A percentile compares a stretch with the other conserved stretches of the same genome.
Conservation (phyloP, 768 basidiomycete genomes). For the Pisolithus tinctorius region DNA sequence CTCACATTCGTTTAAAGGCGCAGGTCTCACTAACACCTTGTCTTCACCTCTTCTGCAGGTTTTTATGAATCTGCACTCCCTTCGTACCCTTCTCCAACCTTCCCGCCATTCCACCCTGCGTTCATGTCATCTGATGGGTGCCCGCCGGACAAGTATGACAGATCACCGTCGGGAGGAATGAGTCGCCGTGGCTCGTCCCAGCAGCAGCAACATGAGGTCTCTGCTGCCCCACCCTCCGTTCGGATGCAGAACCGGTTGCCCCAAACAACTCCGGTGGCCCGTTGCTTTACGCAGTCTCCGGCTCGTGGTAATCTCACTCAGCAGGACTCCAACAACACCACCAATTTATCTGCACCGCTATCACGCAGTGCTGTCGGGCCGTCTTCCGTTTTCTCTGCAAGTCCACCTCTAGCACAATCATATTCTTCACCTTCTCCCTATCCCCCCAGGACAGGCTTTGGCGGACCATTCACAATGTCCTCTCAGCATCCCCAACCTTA, state of each 20-base stretch:
- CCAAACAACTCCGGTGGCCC: conserved; percentile 3
- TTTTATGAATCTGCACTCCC: neutral
- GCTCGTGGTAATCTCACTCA: neutral
- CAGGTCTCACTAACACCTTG: neutral
- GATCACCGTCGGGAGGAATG: neutral
- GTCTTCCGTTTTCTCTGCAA: conserved; percentile 18
- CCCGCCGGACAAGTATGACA: neutral
- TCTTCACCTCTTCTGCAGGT: conserved; percentile 3
- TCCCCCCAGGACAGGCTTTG: conserved; percentile 29
- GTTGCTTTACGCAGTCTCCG: neutral
- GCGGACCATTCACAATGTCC: conserved; percentile 44
- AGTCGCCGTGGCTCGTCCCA: neutral
- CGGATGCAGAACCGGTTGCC: neutral
- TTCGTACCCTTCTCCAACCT: neutral
- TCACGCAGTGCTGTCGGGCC: neutral
- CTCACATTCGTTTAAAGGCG: neutral
- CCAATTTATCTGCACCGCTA: neutral
- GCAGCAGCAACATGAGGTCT: neutral
- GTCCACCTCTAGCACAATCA: conserved; percentile 11
- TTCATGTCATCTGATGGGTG: conserved; percentile 6
- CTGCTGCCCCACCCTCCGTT: neutral
- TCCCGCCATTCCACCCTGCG: neutral
- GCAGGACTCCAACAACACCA: neutral
- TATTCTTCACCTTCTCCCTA: conserved; percentile 25
- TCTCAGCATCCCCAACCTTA: conserved; percentile 29